Conservation (phyloP, 805 yeast species). For the Metschnikowia orientalis region DNA sequence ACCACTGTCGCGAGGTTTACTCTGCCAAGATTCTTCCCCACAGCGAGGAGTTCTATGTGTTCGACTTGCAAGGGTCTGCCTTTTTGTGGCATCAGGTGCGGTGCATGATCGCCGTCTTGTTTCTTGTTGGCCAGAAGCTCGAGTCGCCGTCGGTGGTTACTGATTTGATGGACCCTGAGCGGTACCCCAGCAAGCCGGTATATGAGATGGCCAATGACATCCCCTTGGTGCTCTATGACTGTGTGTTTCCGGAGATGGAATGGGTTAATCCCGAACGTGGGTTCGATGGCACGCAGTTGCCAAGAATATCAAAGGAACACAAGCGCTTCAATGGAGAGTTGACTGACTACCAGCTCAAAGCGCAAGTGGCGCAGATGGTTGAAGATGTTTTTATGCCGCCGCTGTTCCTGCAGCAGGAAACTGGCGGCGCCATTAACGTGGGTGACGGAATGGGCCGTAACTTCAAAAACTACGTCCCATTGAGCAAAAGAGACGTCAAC, state of each 20-base stretch:
- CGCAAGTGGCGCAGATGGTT: slow-evolving; percentile 50
- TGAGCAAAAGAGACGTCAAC: slow-evolving; percentile 51
- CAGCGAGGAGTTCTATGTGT: slow-evolving; percentile 50
- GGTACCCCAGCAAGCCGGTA: slow-evolving; percentile 63
- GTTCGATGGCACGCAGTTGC: slow-evolving; percentile 17
- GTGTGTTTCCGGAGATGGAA: slow-evolving; percentile 65
- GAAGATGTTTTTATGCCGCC: slow-evolving; percentile 22
- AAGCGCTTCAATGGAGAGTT: slow-evolving; percentile 46
- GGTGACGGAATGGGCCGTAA: slow-evolving; percentile 80
- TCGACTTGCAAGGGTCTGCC: slow-evolving; percentile 82
- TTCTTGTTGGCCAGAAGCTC: slow-evolving; percentile 72
- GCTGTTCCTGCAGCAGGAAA: slow-evolving; percentile 5
- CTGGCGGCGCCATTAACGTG: slow-evolving; percentile 42
- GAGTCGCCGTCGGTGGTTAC: slow-evolving; percentile 59
- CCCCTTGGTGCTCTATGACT: slow-evolving; percentile 83
- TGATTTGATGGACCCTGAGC: slow-evolving; percentile 54
- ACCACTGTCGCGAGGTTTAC: slow-evolving; percentile 62
- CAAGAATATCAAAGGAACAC: slow-evolving; percentile 40
- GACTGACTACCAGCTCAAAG: slow-evolving; percentile 54
- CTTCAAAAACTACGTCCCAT: slow-evolving; percentile 52
- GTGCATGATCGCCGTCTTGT: slow-evolving; percentile 83
- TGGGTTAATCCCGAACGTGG: slow-evolving; percentile 49
- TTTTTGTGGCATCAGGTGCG: slow-evolving; percentile 98
- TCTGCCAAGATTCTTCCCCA: slow-evolving; percentile 44
- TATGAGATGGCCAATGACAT: slow-evolving; percentile 88